Conservation (phyloP, 1,284 basidiomycete species). For the Volvariella surrecta region DNA sequence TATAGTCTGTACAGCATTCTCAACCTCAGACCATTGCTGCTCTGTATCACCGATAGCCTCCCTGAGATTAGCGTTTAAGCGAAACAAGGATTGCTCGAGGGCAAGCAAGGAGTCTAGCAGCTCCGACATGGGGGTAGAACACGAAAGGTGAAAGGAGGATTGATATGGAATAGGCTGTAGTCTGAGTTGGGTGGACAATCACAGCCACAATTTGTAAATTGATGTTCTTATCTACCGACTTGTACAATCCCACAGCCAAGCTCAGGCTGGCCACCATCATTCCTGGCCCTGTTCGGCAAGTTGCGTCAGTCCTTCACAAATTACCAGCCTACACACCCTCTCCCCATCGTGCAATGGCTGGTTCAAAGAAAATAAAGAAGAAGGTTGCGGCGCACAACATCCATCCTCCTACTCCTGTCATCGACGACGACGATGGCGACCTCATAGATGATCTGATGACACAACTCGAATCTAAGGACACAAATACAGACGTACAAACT, state of each 20-base stretch:
- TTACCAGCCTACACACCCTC: slow-evolving; percentile 24
- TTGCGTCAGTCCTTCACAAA: too few species aligned
- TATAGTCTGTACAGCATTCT: neutral
- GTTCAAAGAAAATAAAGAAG: slow-evolving; percentile 42
- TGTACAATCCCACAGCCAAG: too few species aligned
- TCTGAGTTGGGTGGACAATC: neutral
- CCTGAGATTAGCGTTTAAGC: too few species aligned
- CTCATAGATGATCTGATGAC: slow-evolving; percentile 66
- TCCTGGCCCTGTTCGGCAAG: neutral
- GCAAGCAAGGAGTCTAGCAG: neutral
- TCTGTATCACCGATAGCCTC: too few species aligned
- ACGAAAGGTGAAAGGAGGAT: neutral
- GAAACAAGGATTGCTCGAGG: neutral
- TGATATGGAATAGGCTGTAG: too few species aligned
- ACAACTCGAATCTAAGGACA: slow-evolving; percentile 58
- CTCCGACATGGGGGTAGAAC: neutral
- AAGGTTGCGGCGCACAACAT: slow-evolving; percentile 26
- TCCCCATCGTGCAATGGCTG: slow-evolving; percentile 29
- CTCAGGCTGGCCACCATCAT: neutral
- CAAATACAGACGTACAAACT: slow-evolving; percentile 23
- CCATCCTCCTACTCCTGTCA: slow-evolving; percentile 17
- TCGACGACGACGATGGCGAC: slow-evolving; percentile 37
- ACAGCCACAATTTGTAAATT: neutral
- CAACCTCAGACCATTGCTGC: neutral
- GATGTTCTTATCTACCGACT: slow-evolving; percentile 1